Evolutionary conservation across 2,329 filamentous ascomycete species (phyloP).

Genomic region (Colletotrichum sp.): DNA sequence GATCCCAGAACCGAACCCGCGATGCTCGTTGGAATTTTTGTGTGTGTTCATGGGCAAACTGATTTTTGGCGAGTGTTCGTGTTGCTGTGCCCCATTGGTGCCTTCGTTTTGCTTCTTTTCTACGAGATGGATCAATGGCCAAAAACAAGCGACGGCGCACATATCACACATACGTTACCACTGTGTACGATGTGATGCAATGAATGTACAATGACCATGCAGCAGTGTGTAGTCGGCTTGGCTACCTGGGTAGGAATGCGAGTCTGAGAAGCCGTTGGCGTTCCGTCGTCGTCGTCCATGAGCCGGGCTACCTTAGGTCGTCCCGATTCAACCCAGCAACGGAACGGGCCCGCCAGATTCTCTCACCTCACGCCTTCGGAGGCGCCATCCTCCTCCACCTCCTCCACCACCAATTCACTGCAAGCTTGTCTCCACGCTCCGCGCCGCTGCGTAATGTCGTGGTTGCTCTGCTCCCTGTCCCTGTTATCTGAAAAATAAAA

Average conservation of each 20-base stretch:
- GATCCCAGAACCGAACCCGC: neutral
- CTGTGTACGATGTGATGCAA: neutral
- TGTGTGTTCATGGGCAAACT: neutral
- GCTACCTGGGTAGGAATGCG: neutral
- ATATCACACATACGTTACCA: neutral
- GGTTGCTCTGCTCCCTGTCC: constrained; percentile 14
- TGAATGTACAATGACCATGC: neutral
- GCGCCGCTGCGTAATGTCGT: neutral
- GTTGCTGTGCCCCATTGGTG: neutral
- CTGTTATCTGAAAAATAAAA: constrained; percentile 12
- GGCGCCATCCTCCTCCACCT: neutral
- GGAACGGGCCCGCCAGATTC: constrained; percentile 4
- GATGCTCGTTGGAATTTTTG: neutral
- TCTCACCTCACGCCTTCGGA: neutral
- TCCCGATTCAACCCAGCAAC: constrained; percentile 1
- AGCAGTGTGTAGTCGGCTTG: neutral
- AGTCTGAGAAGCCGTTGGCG: neutral
- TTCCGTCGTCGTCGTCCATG: neutral
- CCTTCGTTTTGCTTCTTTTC: neutral
- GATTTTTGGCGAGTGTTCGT: neutral
- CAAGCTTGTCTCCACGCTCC: neutral
- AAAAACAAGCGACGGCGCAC: neutral
- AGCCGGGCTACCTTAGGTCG: neutral
- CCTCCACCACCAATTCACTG: neutral
- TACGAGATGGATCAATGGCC: neutral